Base-by-base conservation (phyloP, 2,329 filamentous ascomycete species). In the Alternaria sp. region DNA sequence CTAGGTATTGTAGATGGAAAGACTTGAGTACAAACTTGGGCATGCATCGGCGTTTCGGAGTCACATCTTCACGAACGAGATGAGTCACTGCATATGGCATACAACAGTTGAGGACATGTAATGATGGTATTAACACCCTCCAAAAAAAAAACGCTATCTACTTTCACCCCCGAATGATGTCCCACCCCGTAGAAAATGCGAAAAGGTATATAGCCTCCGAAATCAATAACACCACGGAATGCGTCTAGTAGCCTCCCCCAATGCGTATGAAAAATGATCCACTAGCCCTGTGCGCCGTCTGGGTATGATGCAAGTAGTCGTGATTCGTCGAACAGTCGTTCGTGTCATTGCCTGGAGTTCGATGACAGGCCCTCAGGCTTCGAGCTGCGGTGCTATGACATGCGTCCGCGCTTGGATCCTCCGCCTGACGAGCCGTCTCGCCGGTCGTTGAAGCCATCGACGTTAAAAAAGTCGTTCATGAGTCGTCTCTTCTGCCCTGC, bases 391-490 rank as follows among this genome's bases (percentile, higher is more conserved):
- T 26, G 30, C 68, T 67, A 81, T 47, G 75, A 73, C 72, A 78
- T 79, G 23, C 78, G 76, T 23, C 80, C 78, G 44, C 78, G 70
- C 73, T 81, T 82, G 0, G 75, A 69, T n/a, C 79, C 79, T 4
- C 79, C 79, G 2, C 49, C 49, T 17, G 73, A 78, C 13, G 69
- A 67, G 13, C 69, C 73, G 59, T 92, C 90, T 73, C 90, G 90
- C 46, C 87, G 70, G 53, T 80, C 87, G 62, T 86, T 84, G 54
- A 91, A 77, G 67, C 87, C 88, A 57, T 88, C 87, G 8, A 91
- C 82, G 73, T 93, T 91, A 74, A 93, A 93, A 57, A 93, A 89
- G 73, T 94, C 91, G 23, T 88, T 87, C 72, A 92, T 86, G 69
- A 92, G 85, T 71, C 91, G 87, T 45, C 91, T 86, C 79, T 95